Evolutionary conservation across 257 asterid genomes (phyloP).

Genomic region (Lavandula angustifolia): DNA sequence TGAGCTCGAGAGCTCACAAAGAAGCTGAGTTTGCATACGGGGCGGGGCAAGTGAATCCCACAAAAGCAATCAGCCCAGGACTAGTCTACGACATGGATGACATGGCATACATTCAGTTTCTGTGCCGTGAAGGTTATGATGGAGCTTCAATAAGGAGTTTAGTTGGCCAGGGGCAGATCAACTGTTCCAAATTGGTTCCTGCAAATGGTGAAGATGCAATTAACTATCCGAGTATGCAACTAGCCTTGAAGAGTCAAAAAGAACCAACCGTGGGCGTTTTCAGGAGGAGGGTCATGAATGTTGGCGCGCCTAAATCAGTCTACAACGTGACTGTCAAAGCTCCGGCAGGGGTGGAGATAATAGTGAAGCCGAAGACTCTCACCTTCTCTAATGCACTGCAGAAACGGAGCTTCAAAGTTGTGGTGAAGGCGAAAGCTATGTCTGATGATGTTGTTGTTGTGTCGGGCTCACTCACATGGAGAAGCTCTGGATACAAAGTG

Average conservation of each 20-base stretch:
- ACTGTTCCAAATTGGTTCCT: constrained; percentile 73
- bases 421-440: constrained; percentile 68
- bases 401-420: constrained; percentile 66
- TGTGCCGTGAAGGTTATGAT: constrained; percentile 73
- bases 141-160: constrained; percentile 56
- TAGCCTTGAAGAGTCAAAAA: constrained; percentile 48
- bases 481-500: constrained; percentile 47
- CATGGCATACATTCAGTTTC: constrained; percentile 69
- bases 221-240: constrained; percentile 93
- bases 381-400: constrained; percentile 48
- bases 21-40: constrained; percentile 87
- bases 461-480: constrained; percentile 81
- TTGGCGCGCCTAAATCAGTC: constrained; percentile 51
- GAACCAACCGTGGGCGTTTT: constrained; percentile 62
- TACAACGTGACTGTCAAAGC: constrained; percentile 72
- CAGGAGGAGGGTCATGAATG: constrained; percentile 69
- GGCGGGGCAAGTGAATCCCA: constrained; percentile 76
- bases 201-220: constrained; percentile 66
- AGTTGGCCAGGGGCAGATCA: constrained; percentile 41
- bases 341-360: constrained; percentile 65
- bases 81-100: constrained; percentile 76
- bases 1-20: constrained; percentile 62
- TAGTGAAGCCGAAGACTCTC: constrained; percentile 59
- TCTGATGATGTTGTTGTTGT: constrained; percentile 30
- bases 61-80: constrained; percentile 75